Evolutionary conservation across 768 basidiomycete species (phyloP).

Genomic region (Asterophora lycoperdoides): DNA sequence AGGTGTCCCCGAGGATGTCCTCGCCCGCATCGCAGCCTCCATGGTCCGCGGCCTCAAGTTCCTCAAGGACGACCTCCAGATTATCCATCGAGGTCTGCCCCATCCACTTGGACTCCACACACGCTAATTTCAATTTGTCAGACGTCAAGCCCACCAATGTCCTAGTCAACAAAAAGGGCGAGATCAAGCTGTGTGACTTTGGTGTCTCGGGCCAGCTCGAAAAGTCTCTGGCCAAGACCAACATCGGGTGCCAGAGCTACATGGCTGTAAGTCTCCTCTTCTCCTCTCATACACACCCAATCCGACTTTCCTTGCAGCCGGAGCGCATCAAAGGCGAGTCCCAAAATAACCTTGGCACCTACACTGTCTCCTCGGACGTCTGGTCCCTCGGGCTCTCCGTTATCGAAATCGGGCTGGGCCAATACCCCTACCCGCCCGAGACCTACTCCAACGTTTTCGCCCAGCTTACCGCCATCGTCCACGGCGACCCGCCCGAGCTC

Average conservation of each 20-base stretch:
- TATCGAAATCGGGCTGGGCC: slow-evolving; percentile 86
- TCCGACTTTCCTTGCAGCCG: slow-evolving; percentile 46
- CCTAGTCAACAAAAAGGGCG: slow-evolving; percentile 81
- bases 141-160: slow-evolving; percentile 96
- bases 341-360: slow-evolving; percentile 78
- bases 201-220: slow-evolving; percentile 99
- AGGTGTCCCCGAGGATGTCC: slow-evolving; percentile 73
- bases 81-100: slow-evolving; percentile 50
- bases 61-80: slow-evolving; percentile 91
- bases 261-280: slow-evolving; percentile 75
- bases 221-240: slow-evolving; percentile 93
- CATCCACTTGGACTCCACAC: not conserved
- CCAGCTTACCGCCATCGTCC: slow-evolving; percentile 91
- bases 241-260: slow-evolving; percentile 97
- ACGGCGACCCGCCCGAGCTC: slow-evolving; percentile 86
- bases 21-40: slow-evolving; percentile 73
- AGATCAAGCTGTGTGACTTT: slow-evolving; percentile 96
- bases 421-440: slow-evolving; percentile 96
- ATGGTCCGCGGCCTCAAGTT: slow-evolving; percentile 92
- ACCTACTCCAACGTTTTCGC: slow-evolving; percentile 97
- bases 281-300: not conserved
- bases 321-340: slow-evolving; percentile 97
- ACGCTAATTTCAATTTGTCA: slow-evolving; percentile 21
- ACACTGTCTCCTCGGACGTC: slow-evolving; percentile 95
- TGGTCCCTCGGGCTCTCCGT: slow-evolving; percentile 96